phyloP scores from a whole-genome alignment of 306 rosid genomes.

The Citrullus mucosospermus region DNA sequence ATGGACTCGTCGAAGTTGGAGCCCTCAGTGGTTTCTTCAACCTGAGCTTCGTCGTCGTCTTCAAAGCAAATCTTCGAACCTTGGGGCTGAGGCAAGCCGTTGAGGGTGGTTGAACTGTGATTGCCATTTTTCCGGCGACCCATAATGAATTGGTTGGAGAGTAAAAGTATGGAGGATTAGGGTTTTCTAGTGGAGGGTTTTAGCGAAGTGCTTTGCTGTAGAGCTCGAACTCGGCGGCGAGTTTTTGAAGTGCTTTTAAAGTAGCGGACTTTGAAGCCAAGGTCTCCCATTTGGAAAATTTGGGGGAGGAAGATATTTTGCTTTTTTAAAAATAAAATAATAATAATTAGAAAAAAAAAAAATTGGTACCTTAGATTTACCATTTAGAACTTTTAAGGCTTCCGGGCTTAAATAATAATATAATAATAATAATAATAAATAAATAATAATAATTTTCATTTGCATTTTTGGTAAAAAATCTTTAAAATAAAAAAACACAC shows the following conservation, averaged over 20 bases:
- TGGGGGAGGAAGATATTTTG: background rate
- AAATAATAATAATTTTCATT: too few species aligned
- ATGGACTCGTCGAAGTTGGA: constrained; percentile 75
- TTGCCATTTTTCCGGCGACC: constrained; percentile 47
- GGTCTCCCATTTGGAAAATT: background rate
- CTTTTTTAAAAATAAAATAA: background rate
- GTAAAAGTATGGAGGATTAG: background rate
- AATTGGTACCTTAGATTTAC: too few species aligned
- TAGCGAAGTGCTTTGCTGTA: background rate
- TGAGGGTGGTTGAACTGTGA: constrained; percentile 15
- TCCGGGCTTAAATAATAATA: too few species aligned
- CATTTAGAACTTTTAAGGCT: too few species aligned
- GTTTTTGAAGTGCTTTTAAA: background rate
- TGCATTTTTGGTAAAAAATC: too few species aligned
- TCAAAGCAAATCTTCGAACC: constrained; percentile 38
- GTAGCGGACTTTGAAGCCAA: background rate
- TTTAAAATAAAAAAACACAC: too few species aligned
- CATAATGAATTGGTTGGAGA: constrained; percentile 22
- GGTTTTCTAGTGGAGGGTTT: constrained; percentile 7
- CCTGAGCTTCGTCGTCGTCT: constrained; percentile 42
- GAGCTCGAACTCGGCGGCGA: background rate
- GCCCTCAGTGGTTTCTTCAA: constrained; percentile 39
- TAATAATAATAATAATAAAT: too few species aligned
- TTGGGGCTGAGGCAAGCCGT: constrained; percentile 9
- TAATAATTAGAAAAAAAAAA: too few species aligned